Base-by-base conservation (phyloP, 371 early-diverging fungal species). In the Mortierella polycephala region DNA sequence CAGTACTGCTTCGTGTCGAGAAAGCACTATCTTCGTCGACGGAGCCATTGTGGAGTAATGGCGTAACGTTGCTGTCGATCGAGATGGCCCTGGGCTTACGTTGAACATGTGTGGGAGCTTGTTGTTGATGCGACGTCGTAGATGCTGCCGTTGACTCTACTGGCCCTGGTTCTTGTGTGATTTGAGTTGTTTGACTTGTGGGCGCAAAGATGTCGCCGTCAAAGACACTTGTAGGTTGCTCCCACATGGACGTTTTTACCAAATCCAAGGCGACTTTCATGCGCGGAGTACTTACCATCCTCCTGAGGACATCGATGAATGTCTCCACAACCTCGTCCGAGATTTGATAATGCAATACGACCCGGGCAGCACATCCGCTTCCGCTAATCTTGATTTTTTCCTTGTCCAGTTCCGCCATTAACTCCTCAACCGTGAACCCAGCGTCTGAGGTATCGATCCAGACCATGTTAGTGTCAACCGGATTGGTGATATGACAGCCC, bases 381-480 rank as follows among this genome's bases (percentile, higher is more conserved):
- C 90, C 90, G 57, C 89, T 90, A 57, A 92, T 85, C 66, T 85
- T 84, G 77, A 93, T 85, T 20, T 88, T 88, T 42, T 84, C 76
- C 62, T 76, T 70, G 52, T 72, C 82, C 59, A 93, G 76, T 23
- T 81, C 86, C 21, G 83, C 84, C n/a, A 81, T 71, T 14, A 93
- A 60, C 51, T 88, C 89, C 12, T 85, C 82, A 11, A 88, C 83
- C 16, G 80, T 73, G 20, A 90, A 71, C 40, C 86, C 86, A 42
- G 81, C 72, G 5, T 82, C 75, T 4, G 84, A 75, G 9, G 85
- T 84, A 58, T 92, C 92, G 16, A 94, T 83, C 74, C 93, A 90
- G 39, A 97, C 87, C 96, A 97, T 97, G 82, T 95, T 97, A 30
- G 98, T 97, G n/a, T 96, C 93, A 0, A 88, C 88, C 6, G 91